Conservation (phyloP, 768 basidiomycete genomes). For the Candolleomyces eurysporus region DNA sequence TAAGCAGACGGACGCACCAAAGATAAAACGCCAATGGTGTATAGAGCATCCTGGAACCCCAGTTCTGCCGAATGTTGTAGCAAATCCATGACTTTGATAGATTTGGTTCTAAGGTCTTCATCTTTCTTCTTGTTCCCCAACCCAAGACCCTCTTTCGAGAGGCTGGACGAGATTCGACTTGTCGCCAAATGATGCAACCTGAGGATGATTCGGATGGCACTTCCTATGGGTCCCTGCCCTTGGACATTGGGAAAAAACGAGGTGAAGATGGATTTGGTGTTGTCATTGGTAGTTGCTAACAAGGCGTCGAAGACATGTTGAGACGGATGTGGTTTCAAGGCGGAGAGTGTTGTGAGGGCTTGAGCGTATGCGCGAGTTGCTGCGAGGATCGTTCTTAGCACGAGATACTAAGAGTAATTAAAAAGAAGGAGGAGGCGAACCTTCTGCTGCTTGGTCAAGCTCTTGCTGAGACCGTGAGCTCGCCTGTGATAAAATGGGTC, state of each 20-base stretch:
- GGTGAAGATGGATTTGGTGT: conserved; percentile 55
- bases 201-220: conserved; percentile 61
- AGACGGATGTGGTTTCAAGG: conserved; percentile 59
- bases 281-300: conserved; percentile 38
- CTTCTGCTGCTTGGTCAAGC: conserved; percentile 50
- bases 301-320: conserved; percentile 55
- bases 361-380: conserved; percentile 76
- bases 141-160: conserved; percentile 38
- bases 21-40: conserved; percentile 62
- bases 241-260: conserved; percentile 69
- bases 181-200: conserved; percentile 64
- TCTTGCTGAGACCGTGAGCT: conserved; percentile 29
- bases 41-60: conserved; percentile 74
- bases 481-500: conserved; percentile 3
- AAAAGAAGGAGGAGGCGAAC: conserved; percentile 26
- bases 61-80: conserved; percentile 79
- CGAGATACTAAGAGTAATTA: background rate
- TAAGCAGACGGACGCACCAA: conserved; percentile 44
- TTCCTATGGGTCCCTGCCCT: conserved; percentile 75
- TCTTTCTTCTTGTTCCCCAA: conserved; percentile 51
- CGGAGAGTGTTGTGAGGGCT: conserved; percentile 64
- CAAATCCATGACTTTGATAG: conserved; percentile 79
- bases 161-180: conserved; percentile 37
- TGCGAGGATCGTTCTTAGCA: conserved; percentile 22
- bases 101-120: conserved; percentile 67